Percentiles rank a stretch among this genome's conserved stretches.
These are phyloP conservation scores for Didymella sp. DNA, from an alignment of 2,329 filamentous ascomycete species.

Conservation along the genomic window DNA sequence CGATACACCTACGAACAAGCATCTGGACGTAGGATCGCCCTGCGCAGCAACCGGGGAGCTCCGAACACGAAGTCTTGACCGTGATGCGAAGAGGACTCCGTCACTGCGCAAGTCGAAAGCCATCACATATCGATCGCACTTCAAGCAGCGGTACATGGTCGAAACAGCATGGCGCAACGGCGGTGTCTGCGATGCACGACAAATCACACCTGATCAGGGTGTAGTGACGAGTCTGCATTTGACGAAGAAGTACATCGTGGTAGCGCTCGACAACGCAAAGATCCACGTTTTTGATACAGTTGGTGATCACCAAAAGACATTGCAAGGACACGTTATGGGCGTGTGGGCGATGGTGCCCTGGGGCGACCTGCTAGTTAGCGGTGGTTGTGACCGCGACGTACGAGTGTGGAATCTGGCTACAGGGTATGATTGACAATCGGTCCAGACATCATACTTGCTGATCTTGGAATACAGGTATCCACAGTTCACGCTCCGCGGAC, in stretches of 20 bases:
- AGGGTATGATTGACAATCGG: slow-evolving; percentile 65
- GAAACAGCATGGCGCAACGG: slow-evolving; percentile 96
- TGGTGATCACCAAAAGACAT: slow-evolving; percentile 83
- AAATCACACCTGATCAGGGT: slow-evolving; percentile 95
- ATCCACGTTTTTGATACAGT: slow-evolving; percentile 97
- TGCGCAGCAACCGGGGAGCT: slow-evolving; percentile 57
- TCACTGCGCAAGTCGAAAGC: slow-evolving; percentile 63
- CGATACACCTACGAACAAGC: slow-evolving; percentile 35
- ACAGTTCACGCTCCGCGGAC: slow-evolving; percentile 76
- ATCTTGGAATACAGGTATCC: slow-evolving; percentile 30
- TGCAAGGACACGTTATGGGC: slow-evolving; percentile 97
- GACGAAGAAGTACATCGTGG: slow-evolving; percentile 95
- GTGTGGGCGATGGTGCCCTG: slow-evolving; percentile 99
- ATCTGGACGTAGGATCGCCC: slow-evolving; percentile 44
- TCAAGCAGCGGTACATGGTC: slow-evolving; percentile 96
- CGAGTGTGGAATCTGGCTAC: slow-evolving; percentile 95
- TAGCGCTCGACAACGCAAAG: slow-evolving; percentile 96
- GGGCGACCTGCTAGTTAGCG: slow-evolving; percentile 93
- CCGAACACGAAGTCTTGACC: slow-evolving; percentile 65
- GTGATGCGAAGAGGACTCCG: slow-evolving; percentile 48
- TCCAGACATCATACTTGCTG: slow-evolving; percentile 12
- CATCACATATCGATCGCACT: slow-evolving; percentile 91
- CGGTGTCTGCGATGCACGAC: slow-evolving; percentile 79
- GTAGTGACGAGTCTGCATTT: slow-evolving; percentile 96
- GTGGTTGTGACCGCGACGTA: slow-evolving; percentile 95